Conservation (phyloP, 1,284 basidiomycete genomes). For the Mycosarcoma maydis region DNA sequence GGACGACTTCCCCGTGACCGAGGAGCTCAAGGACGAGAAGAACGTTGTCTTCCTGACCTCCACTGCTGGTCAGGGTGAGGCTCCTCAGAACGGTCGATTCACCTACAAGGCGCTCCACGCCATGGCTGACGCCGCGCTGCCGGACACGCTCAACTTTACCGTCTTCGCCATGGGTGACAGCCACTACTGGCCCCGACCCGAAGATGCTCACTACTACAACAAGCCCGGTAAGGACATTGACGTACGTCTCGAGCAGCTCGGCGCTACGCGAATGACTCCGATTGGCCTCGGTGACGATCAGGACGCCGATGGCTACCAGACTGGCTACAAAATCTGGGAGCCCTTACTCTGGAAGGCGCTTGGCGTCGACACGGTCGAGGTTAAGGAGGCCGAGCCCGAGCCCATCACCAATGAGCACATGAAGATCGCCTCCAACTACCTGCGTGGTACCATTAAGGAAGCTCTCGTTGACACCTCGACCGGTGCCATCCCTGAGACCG, state of each 20-base stretch:
- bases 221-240: conserved; percentile 93
- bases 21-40: conserved; percentile 72
- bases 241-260: conserved; percentile 69
- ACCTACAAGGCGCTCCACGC: conserved; percentile 82
- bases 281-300: conserved; percentile 93
- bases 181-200: conserved; percentile 97
- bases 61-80: conserved; percentile 98
- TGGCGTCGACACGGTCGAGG: conserved; percentile 88
- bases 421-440: conserved; percentile 93
- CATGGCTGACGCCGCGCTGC: conserved; percentile 57
- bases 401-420: conserved; percentile 99
- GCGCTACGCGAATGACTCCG: conserved; percentile 55
- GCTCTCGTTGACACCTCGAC: conserved; percentile 87
- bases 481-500: conserved; percentile 86
- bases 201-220: conserved; percentile 98
- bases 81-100: conserved; percentile 92
- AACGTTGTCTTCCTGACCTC: conserved; percentile 90
- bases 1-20: conserved; percentile 78
- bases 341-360: conserved; percentile 91
- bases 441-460: conserved; percentile 91
- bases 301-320: conserved; percentile 94
- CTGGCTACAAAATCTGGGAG: conserved; percentile 96
- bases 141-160: conserved; percentile 67
- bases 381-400: conserved; percentile 91
- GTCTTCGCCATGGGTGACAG: conserved; percentile 98